Evolutionary conservation across 768 basidiomycete genomes (phyloP).

Genomic region (Sarcodon sp.): DNA sequence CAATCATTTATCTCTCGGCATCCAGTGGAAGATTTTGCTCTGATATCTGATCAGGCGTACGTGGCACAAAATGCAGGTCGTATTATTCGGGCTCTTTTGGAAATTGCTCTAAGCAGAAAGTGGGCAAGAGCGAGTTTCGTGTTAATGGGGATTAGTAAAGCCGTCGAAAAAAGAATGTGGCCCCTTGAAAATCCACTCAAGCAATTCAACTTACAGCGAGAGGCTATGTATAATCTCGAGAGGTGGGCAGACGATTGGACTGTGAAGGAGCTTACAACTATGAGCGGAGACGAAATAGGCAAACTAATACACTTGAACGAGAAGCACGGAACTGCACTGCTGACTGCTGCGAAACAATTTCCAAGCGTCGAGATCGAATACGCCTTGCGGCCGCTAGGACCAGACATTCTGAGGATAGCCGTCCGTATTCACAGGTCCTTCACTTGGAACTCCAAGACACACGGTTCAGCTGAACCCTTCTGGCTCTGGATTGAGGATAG

Average conservation of each 20-base stretch:
- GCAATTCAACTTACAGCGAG: slow-evolving; percentile 66
- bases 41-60: slow-evolving; percentile 91
- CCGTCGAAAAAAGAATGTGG: slow-evolving; percentile 87
- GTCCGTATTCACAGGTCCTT: slow-evolving; percentile 57
- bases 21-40: slow-evolving; percentile 85
- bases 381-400: slow-evolving; percentile 67
- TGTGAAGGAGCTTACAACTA: slow-evolving; percentile 55
- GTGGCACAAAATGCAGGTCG: slow-evolving; percentile 92
- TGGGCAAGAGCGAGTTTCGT: slow-evolving; percentile 77
- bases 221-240: slow-evolving; percentile 68
- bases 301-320: slow-evolving; percentile 79
- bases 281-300: slow-evolving; percentile 61
- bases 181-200: slow-evolving; percentile 85
- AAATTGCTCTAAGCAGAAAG: slow-evolving; percentile 87
- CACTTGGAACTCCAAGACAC: slow-evolving; percentile 66
- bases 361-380: slow-evolving; percentile 59
- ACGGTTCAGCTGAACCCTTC: slow-evolving; percentile 74
- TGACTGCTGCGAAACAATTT: slow-evolving; percentile 73
- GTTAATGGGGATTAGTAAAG: slow-evolving; percentile 86
- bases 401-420: slow-evolving; percentile 70
- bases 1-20: slow-evolving; percentile 81
- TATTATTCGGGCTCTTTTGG: slow-evolving; percentile 87
- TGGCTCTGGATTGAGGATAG: slow-evolving; percentile 95
- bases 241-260: slow-evolving; percentile 74
- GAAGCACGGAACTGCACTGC: slow-evolving; percentile 66